Base-by-base conservation (phyloP, 257 asterid species). In the Penstemon eatonii region DNA sequence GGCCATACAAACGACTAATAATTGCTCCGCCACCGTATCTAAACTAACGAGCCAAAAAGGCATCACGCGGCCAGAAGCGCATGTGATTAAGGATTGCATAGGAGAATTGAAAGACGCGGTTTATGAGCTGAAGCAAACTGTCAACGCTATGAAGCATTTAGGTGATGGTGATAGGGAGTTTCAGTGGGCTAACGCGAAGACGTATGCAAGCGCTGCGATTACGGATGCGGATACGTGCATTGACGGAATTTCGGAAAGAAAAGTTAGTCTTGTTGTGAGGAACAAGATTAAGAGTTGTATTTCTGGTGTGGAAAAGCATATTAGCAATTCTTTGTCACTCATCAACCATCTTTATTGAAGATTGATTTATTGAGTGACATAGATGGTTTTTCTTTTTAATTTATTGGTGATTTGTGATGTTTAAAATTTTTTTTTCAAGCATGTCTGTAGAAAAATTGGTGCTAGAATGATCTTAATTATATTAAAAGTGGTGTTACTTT, bases 181-280 rank as follows among this genome's bases (percentile, higher is more conserved):
- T 11, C 80, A 90, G 53, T 84, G 86, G 84, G 66, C 87, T 19
- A 88, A 78, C 40, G 94, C 94, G 0, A 88, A 84, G 75, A 90
- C 96, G 1, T 84, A 82, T 52, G 96, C 89, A 4, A 88, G 97
- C 75, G 87, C 96, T 7, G 97, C 92, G 37, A 83, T 88, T 19
- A 81, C 94, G 12, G 91, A 90, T 18, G 84, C 85, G 0, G 97
- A 88, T 13, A 83, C 96, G 1, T 86, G 97, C 67, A 52, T 78
- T 44, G 96, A 90, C 55, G 90, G 83, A 2, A 57, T 83, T 7
- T 41, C 77, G 1, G 85, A 13, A 0, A 44, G 76, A 65, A 79
- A 73, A 42, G 79, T 80, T 6, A 82, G 47, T 55, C 9, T 68
- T 19, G 8, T 0, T 11, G 75, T 83, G 66, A 86, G 52, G 85